Base-by-base conservation (phyloP, 805 yeast genomes). In the Isabelozyma pseudorhagii region DNA sequence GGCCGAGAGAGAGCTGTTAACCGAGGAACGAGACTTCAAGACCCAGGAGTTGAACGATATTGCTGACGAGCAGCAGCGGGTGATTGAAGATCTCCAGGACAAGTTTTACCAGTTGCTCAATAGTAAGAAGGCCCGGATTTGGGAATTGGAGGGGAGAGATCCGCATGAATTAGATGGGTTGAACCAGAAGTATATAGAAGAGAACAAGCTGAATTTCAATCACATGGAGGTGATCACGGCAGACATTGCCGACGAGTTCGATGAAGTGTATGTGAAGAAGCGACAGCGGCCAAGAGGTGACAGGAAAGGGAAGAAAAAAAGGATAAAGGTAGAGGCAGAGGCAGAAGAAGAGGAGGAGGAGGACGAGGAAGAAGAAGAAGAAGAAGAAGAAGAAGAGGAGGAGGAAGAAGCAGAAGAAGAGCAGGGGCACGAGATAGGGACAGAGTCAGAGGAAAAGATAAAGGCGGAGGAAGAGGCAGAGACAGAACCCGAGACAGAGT, bases 81-180 rank as follows among this genome's bases (percentile, higher is more conserved):
- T 65, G 5, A 50, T 63, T 9, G 51, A 58, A 8, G 68, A 66
- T 49, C 42, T 66, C 13, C 64, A 66, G 47, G 46, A 44, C 9
- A 63, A 64, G 50, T 67, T 67, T 45, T 60, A 61, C 34, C 58
- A 55, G 41, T 51, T 67, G 10, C 56, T 69, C 21, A 62, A 64
- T 50, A 46, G 64, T 10, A 69, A 69, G 49, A 69, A 69, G 49
- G 61, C 58, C 40, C 61, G 52, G 49, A 69, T 68, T 14, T 55
- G 67, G 60, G 57, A 64, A 38, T 61, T 71, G 38, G 46, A 53
- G 17, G 29, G 44, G 6, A 42, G 44, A 29, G 39, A 31, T 15
- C 38, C 41, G 14, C 41, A 46, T 38, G 45, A 27, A 4, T 36
- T 63, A 25, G 56, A 45, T 28, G 54, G 53, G 2, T 45, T 63